These are phyloP conservation scores for Botrytis pseudocinerea DNA, from an alignment of 2,329 filamentous ascomycete genomes.

Conservation along the genomic window DNA sequence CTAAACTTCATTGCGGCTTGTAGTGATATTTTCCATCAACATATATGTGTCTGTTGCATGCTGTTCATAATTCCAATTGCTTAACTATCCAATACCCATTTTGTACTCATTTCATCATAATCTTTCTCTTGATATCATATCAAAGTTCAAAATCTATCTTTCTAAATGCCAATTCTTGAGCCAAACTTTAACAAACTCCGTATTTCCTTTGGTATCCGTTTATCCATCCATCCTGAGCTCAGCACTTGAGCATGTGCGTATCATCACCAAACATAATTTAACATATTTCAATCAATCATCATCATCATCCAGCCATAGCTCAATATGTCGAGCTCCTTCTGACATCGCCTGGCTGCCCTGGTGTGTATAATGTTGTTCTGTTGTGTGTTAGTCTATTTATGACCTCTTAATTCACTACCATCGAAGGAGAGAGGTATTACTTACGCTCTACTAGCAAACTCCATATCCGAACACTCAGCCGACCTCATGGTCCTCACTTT, in stretches of 20 bases:
- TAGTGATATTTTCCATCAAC: background rate
- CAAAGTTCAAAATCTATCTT: background rate
- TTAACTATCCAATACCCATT: background rate
- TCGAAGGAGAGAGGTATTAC: background rate
- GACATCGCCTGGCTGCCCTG: slow-evolving; percentile 6
- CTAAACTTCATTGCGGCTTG: background rate
- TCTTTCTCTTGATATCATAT: background rate
- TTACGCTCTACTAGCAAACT: slow-evolving; percentile 6
- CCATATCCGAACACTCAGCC: slow-evolving; percentile 5
- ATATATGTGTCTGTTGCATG: background rate
- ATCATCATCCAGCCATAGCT: background rate
- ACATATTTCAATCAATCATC: background rate
- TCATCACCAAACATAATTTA: background rate
- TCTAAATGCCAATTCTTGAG: background rate
- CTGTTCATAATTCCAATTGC: background rate
- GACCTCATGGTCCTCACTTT: background rate
- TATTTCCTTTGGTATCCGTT: background rate
- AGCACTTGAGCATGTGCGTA: slow-evolving; percentile 6
- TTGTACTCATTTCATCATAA: background rate
- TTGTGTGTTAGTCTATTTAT: background rate
- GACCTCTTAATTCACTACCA: no score
- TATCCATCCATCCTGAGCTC: background rate
- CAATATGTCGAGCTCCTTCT: slow-evolving; percentile 2
- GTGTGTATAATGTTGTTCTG: slow-evolving; percentile 9
- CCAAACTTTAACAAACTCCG: background rate